Evolutionary conservation across 495 filamentous ascomycete genomes (phyloP), one percentile per base, ranked within the genome.

Genomic region (Aspergillus saccharolyticus): DNA sequence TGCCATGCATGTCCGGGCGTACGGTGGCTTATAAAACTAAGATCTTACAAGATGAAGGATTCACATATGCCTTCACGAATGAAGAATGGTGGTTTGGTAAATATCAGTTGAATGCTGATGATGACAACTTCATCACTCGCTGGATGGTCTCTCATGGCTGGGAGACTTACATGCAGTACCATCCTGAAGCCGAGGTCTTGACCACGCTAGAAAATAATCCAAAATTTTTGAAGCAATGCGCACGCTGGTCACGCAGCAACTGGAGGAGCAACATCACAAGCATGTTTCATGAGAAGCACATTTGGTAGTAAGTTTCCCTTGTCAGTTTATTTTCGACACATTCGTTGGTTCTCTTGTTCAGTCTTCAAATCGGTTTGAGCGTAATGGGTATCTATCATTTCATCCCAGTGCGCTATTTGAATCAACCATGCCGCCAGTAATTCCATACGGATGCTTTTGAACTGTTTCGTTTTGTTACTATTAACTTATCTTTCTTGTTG

Each of bases 1-100:
- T 91, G 19, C 90, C 90, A 24, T 94, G 90, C 72, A 85, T 96
- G 76, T 96, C 90, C 28, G 90, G 90, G 45, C 80, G 90, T 30
- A 93, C 89, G 14, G 89, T 90, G 22, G 89, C 89, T 14, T 93
- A 94, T 72, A 85, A 87, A 22, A 87, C 87, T 7, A 78, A 84
- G 55, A 93, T 96, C 52, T 78, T 96, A n/a, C 84, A 89, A 68
- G 82, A 87, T 64, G 80, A 85, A 55, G 78, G 79, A 28, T 96
- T 96, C 71, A 83, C 85, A 42, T 76, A 83, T 22, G 85, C 79
- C 28, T 90, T 90, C 70, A 83, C 83, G 44, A 85, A 85, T 55
- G 89, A 91, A 63, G 78, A 80, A 44, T 89, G 85, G 85, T 79
- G 76, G 74, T 79, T 73, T 59, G 81, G 85, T 21, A 81, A 82